phyloP scores from a whole-genome alignment of 768 basidiomycete genomes.

The Daedalea quercina region DNA sequence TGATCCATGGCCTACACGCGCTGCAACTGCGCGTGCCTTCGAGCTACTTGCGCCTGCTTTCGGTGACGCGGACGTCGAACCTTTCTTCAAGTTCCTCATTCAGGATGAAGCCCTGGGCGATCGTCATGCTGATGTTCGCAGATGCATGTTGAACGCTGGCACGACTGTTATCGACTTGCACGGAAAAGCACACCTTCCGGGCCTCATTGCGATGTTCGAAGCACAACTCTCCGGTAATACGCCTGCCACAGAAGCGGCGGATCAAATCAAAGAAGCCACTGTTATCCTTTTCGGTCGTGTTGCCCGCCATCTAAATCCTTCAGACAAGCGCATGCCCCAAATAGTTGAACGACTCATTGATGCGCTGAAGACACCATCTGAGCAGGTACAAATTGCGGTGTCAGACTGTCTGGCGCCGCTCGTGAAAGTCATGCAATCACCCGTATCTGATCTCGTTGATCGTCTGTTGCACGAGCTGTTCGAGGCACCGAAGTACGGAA shows the following conservation, averaged over 20 bases:
- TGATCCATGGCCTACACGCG: slow-evolving; percentile 84
- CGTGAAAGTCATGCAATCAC: slow-evolving; percentile 59
- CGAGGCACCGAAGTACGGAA: slow-evolving; percentile 79
- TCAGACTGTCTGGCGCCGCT: slow-evolving; percentile 92
- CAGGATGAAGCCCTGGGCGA: slow-evolving; percentile 87
- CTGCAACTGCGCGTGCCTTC: slow-evolving; percentile 67
- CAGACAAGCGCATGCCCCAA: slow-evolving; percentile 68
- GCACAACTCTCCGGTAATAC: slow-evolving; percentile 45
- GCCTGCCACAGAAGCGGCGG: slow-evolving; percentile 63
- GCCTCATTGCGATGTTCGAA: slow-evolving; percentile 80
- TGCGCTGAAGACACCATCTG: slow-evolving; percentile 88
- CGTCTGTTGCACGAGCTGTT: slow-evolving; percentile 72
- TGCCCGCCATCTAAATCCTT: slow-evolving; percentile 76
- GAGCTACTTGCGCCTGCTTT: slow-evolving; percentile 62
- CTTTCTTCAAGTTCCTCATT: slow-evolving; percentile 83
- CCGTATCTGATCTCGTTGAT: slow-evolving; percentile 62
- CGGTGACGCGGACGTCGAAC: slow-evolving; percentile 48
- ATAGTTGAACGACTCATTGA: slow-evolving; percentile 85
- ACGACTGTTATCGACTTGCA: slow-evolving; percentile 77
- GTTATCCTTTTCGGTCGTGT: slow-evolving; percentile 92
- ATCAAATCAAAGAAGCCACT: slow-evolving; percentile 90
- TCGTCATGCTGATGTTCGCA: slow-evolving; percentile 70
- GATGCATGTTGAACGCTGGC: slow-evolving; percentile 84
- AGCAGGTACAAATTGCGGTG: slow-evolving; percentile 94
- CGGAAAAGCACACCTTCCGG: slow-evolving; percentile 63